Evolutionary conservation across 768 basidiomycete genomes (phyloP).

Genomic region (Clavaria fumosa): DNA sequence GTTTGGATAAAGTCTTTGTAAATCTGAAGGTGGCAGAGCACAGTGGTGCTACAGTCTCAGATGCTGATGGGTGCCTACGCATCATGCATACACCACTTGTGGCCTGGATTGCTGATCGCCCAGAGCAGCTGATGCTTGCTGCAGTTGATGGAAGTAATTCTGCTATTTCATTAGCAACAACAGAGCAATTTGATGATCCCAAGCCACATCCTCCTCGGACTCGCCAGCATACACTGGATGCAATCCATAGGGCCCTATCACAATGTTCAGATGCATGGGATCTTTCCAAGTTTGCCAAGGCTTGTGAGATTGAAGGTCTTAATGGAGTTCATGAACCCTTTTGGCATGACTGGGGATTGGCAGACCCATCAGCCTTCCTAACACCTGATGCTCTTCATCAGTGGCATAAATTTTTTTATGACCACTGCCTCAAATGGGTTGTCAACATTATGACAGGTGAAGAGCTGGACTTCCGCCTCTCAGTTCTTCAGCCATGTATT

Average conservation of each 20-base stretch:
- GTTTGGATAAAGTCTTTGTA: conserved; percentile 17
- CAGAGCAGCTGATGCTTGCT: conserved; percentile 17
- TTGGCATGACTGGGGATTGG: conserved; percentile 22
- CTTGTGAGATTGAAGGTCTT: conserved; percentile 13
- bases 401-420: no score
- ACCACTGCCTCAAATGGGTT: conserved; percentile 24
- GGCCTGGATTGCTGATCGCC: conserved; percentile 20
- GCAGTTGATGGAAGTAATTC: conserved; percentile 19
- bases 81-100: conserved; percentile 17
- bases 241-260: conserved; percentile 8
- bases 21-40: conserved; percentile 18
- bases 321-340: conserved; percentile 22
- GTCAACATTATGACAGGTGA: conserved; percentile 23
- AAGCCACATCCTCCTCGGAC: conserved; percentile 15
- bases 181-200: conserved; percentile 18
- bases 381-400: no score
- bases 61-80: conserved; percentile 13
- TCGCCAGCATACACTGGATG: conserved; percentile 11
- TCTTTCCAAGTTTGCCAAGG: conserved; percentile 13
- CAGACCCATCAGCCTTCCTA: conserved; percentile 23
- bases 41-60: conserved; percentile 16
- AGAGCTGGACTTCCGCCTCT: no score
- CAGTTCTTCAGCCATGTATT: conserved; percentile 20
- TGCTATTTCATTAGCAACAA: conserved; percentile 17
- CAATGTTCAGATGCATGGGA: conserved; percentile 13